phyloP scores from a whole-genome alignment of 331 rosid species.

The Malus hybrid region DNA sequence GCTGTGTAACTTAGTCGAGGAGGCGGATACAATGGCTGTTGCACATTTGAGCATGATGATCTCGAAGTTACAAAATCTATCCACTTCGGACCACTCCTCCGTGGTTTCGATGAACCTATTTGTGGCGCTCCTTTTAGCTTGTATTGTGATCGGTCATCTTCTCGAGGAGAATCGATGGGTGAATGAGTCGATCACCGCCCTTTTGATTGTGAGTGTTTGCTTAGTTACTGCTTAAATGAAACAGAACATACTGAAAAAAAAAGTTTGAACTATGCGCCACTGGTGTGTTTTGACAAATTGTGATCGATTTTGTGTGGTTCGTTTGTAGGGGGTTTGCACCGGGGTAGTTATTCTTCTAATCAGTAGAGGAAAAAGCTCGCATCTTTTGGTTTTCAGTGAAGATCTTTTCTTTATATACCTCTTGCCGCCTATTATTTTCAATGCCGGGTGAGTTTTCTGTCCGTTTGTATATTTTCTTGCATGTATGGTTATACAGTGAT shows the following conservation, averaged over 20 bases:
- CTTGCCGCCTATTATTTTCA: constrained; percentile 94
- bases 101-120: constrained; percentile 86
- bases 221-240: neutral
- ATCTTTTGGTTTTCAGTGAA: constrained; percentile 84
- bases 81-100: constrained; percentile 77
- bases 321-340: constrained; percentile 68
- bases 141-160: constrained; percentile 95
- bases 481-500: neutral
- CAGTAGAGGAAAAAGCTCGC: constrained; percentile 83
- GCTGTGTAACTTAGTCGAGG: neutral
- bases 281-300: constrained; percentile 2
- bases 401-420: constrained; percentile 93
- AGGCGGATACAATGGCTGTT: constrained; percentile 51
- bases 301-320: constrained; percentile 14
- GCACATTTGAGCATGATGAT: constrained; percentile 24
- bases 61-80: constrained; percentile 38
- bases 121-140: constrained; percentile 87
- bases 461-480: neutral
- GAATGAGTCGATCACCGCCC: constrained; percentile 95
- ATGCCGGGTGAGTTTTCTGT: constrained; percentile 67
- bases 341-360: constrained; percentile 71
- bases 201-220: constrained; percentile 61
- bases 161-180: constrained; percentile 95
- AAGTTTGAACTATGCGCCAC: neutral
- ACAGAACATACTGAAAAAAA: neutral